phyloP scores from a whole-genome alignment of 176 grass and related monocot species.

The Coix lacrymajobi region DNA sequence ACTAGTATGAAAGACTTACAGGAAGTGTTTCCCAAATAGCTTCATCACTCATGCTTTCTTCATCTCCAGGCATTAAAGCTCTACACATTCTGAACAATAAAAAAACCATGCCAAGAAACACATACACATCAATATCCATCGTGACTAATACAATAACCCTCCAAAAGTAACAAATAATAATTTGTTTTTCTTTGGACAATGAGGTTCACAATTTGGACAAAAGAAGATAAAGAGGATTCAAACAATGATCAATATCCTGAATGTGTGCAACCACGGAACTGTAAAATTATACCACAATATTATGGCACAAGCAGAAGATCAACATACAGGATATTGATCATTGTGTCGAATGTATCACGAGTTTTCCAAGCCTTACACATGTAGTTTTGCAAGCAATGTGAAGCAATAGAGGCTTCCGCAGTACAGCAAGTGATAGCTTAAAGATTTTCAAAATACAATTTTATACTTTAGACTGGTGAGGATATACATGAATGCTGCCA shows the following conservation, averaged over 20 bases:
- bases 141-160: conserved; percentile 4
- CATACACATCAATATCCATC: background rate
- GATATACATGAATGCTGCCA: background rate
- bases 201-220: background rate
- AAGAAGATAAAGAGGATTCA: background rate
- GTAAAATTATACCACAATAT: background rate
- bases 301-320: background rate
- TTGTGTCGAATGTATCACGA: background rate
- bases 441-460: background rate
- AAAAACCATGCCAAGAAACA: background rate
- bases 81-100: conserved; percentile 80
- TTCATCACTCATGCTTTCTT: conserved; percentile 92
- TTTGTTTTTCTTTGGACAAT: background rate
- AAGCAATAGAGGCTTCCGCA: background rate
- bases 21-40: conserved; percentile 94
- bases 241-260: background rate
- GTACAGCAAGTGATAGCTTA: background rate
- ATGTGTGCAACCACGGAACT: background rate
- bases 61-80: conserved; percentile 96
- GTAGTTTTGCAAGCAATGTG: background rate
- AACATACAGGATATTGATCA: background rate
- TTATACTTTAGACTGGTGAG: background rate
- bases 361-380: background rate
- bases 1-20: conserved; percentile 49
- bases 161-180: conserved; percentile 2